Evolutionary conservation across 1,284 basidiomycete species (phyloP), one percentile per base, ranked within the genome.

Genomic region (Ustilago shanxiensis): DNA sequence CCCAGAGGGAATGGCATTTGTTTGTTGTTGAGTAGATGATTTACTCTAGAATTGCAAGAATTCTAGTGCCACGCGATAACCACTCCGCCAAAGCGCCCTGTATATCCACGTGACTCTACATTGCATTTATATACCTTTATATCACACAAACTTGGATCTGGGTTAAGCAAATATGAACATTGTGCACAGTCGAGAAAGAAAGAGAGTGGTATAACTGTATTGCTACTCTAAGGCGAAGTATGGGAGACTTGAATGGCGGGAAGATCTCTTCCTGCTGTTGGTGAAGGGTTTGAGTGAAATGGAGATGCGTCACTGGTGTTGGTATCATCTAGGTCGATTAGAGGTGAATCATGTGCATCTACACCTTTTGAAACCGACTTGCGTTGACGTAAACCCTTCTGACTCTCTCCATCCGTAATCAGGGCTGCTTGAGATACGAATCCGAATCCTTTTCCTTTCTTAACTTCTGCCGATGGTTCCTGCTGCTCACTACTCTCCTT

Each of bases 41-140:
- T n/a, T n/a, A 63, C 44, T 68, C 67, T 69, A 70, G 66, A 69
- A 66, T 70, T 8, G 28, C 1, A 29, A 3, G 1, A 47, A 62
- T 75, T 75, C 72, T 66, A 75, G 66, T 75, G 72, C 72, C 72
- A 75, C 72, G 72, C 72, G 72, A 75, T 75, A 70, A 75, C 72
- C 72, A 70, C 72, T 75, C 72, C 72, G 72, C 72, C 72, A 75
- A 60, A 69, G 72, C 57, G 72, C 67, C 72, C 35, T 45, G 14
- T 4, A 55, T 66, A 35, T 29, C 29, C 3, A 18, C 24, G 11
- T 52, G 28, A 24, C 28, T 16, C 0, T 5, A 1, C 0, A 26
- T 2, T 3, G 28, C 18, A 0, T 35, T 37, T 16, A 49, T 47
- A 24, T 0, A 14, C 44, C n/a, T 1, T 20, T 22, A 11, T 18